These are phyloP conservation scores for Nakazawaea peltata DNA, from an alignment of 805 yeast genomes.

Conservation along the genomic window DNA sequence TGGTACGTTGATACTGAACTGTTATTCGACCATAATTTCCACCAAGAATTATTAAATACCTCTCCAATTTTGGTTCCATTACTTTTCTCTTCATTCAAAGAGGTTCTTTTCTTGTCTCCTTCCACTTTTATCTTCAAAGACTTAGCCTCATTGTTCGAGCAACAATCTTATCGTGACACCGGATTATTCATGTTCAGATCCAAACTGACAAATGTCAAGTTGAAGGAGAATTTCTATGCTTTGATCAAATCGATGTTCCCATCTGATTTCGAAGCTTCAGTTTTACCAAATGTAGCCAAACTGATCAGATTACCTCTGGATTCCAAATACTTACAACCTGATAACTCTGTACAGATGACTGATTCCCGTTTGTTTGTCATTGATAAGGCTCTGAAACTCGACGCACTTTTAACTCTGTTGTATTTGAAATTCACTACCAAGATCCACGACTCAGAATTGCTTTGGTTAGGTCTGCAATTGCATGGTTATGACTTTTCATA, in stretches of 20 bases:
- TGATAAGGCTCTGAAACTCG: conserved; percentile 39
- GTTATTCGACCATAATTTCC: not conserved
- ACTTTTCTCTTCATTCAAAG: conserved; percentile 49
- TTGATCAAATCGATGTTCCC: conserved; percentile 42
- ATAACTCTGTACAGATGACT: conserved; percentile 32
- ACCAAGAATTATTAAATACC: conserved; percentile 16
- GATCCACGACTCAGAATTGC: conserved; percentile 66
- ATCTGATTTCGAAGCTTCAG: conserved; percentile 28
- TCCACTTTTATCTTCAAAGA: conserved; percentile 36
- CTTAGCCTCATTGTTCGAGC: conserved; percentile 23
- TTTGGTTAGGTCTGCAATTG: conserved; percentile 61
- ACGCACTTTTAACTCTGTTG: conserved; percentile 36
- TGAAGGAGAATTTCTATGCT: conserved; percentile 22
- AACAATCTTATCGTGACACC: conserved; percentile 24
- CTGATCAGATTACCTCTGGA: conserved; percentile 20
- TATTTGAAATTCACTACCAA: conserved; percentile 36
- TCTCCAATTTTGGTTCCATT: conserved; percentile 38
- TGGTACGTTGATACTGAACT: conserved; percentile 24
- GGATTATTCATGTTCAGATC: conserved; percentile 43
- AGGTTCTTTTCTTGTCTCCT: conserved; percentile 44
- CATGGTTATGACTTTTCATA: conserved; percentile 39
- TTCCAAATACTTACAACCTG: conserved; percentile 34
- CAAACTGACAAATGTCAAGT: conserved; percentile 23
- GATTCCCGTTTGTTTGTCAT: conserved; percentile 40
- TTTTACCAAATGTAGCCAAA: conserved; percentile 20